Base-by-base conservation (phyloP, 805 yeast genomes). In the Candida broadrunensis region DNA sequence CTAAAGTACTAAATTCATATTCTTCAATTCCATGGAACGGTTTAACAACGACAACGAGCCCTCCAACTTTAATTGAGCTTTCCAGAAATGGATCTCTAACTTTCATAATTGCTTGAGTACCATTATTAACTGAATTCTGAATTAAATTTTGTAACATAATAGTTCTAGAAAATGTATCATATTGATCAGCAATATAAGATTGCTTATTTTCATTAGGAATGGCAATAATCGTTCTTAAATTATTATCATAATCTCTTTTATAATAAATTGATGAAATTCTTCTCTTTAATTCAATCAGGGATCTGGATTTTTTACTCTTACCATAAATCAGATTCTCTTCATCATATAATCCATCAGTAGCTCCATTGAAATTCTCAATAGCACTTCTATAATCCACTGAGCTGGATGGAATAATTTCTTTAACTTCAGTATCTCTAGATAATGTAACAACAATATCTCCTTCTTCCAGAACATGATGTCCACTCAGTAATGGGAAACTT, bases 1-100 rank as follows among this genome's bases (percentile, higher is more conserved):
- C 54, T 20, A 65, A 49, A 12, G 45, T 41, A 1, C 35, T 35
- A 37, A 60, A 61, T 15, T 59, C 65, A 31, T 43, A 36, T 2
- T 42, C 48, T 4, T 30, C 35, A 5, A 24, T 34, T 1, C 59
- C 58, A 15, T 48, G 45, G 39, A 54, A 64, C 5, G 62, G 61
- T 36, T 55, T 50, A 3, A 61, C 57, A 4, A 63, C 67, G 12
- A 63, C 66, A 2, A 63, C 69, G 15, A 62, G 53, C 1, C 59
- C 59, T 2, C 71, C 71, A 11, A 61, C 46, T 14, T 39, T n/a
- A 15, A 59, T 57, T 11, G 35, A 23, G 18, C 42, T 50, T 13
- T 48, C 49, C 56, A 58, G 61, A 36, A 44, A 62, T 4, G 67
- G 65, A 41, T 64, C 70, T 15, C 46, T 26, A 1, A 63, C 66